phyloP scores from a whole-genome alignment of 2,329 filamentous ascomycete genomes.

The Passalora sequoiae region DNA sequence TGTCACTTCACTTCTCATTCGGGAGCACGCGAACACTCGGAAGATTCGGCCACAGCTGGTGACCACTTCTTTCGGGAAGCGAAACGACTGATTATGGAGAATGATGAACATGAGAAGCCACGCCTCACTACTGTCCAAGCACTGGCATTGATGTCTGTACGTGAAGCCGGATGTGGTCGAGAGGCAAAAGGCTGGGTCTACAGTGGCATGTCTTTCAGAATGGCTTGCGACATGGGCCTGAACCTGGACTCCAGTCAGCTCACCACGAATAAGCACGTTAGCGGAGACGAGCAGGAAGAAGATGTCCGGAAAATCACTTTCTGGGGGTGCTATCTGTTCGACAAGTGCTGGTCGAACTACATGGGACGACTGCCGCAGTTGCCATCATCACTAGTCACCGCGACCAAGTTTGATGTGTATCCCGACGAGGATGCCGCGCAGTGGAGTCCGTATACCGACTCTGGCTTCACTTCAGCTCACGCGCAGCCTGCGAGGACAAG shows the following conservation, averaged over 20 bases:
- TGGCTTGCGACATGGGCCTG: slow-evolving; percentile 90
- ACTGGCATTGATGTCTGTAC: slow-evolving; percentile 87
- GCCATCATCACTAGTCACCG: slow-evolving; percentile 70
- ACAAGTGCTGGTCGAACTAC: slow-evolving; percentile 99
- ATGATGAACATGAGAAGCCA: slow-evolving; percentile 89
- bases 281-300: slow-evolving; percentile 69
- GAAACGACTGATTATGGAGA: slow-evolving; percentile 80
- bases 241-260: slow-evolving; percentile 74
- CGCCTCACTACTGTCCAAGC: slow-evolving; percentile 87
- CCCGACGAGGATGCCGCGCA: slow-evolving; percentile 77
- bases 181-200: slow-evolving; percentile 98
- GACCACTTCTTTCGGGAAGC: slow-evolving; percentile 96
- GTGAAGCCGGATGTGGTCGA: slow-evolving; percentile 88
- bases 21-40: slow-evolving; percentile 64
- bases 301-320: slow-evolving; percentile 89
- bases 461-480: slow-evolving; percentile 65
- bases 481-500: slow-evolving; percentile 78
- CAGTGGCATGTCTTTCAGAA: slow-evolving; percentile 95
- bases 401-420: slow-evolving; percentile 85
- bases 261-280: slow-evolving; percentile 40
- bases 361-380: slow-evolving; percentile 86
- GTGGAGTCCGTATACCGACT: slow-evolving; percentile 87
- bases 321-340: slow-evolving; percentile 97
- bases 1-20: slow-evolving; percentile 83
- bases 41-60: slow-evolving; percentile 78